Evolutionary conservation across 352 stramenopile species (phyloP).

Genomic region (Lagenidium giganteum): DNA sequence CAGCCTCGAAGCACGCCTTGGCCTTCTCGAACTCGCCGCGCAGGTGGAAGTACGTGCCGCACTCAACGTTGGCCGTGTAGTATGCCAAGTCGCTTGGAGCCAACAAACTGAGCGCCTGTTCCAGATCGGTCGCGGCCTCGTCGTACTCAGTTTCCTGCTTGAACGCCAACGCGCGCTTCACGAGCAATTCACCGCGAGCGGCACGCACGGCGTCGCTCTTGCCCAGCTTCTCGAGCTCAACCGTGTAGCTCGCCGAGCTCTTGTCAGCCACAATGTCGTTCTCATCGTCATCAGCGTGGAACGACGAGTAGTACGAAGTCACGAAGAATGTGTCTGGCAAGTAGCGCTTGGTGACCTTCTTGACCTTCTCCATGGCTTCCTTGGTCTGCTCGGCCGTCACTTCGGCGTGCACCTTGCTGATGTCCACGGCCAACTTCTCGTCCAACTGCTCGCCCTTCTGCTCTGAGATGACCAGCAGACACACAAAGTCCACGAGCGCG

Average conservation of each 20-base stretch:
- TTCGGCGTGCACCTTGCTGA: slow-evolving; percentile 70
- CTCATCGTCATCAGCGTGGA: slow-evolving; percentile 75
- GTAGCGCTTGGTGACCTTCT: slow-evolving; percentile 50
- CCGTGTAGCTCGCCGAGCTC: slow-evolving; percentile 49
- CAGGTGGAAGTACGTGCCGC: slow-evolving; percentile 72
- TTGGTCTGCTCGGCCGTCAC: slow-evolving; percentile 68
- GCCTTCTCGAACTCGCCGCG: slow-evolving; percentile 68
- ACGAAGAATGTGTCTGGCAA: slow-evolving; percentile 81
- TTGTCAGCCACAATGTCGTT: slow-evolving; percentile 57
- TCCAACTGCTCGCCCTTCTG: slow-evolving; percentile 74
- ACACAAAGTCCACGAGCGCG: slow-evolving; percentile 77
- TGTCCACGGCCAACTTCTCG: slow-evolving; percentile 59
- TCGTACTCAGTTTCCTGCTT: slow-evolving; percentile 73
- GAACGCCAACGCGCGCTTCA: slow-evolving; percentile 51
- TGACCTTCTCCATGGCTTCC: slow-evolving; percentile 48
- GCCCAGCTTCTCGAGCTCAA: slow-evolving; percentile 35
- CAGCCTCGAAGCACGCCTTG: slow-evolving; percentile 57
- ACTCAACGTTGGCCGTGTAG: slow-evolving; percentile 76
- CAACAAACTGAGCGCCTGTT: slow-evolving; percentile 42
- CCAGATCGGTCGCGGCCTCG: slow-evolving; percentile 48
- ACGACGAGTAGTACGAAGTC: slow-evolving; percentile 84
- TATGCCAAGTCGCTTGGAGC: slow-evolving; percentile 43
- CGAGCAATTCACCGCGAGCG: slow-evolving; percentile 48
- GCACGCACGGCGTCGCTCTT: slow-evolving; percentile 19
- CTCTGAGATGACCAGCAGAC: slow-evolving; percentile 72